Evolutionary conservation across 2,329 filamentous ascomycete genomes (phyloP), one percentile per base, ranked within the genome.

Genomic region (Curvularia spicifera): DNA sequence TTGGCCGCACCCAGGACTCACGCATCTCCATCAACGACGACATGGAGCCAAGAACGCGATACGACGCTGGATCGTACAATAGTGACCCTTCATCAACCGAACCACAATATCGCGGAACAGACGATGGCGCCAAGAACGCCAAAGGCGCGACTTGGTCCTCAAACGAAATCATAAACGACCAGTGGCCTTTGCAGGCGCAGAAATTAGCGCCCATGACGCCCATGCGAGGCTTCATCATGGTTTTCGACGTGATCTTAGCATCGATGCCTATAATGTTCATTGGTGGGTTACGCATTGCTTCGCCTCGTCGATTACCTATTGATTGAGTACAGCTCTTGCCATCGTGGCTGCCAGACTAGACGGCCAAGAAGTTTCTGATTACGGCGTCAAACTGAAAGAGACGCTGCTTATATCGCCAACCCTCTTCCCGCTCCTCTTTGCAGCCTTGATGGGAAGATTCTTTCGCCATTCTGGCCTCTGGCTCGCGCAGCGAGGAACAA

Each of bases 361-460:
- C 33, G 65, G 62, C 5, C 56, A 65, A 47, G 47, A 62, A 10
- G 53, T 68, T 0, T 61, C 63, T 2, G 18, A 54, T 1, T 67
- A 66, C 22, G 67, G 67, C 15, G 2, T 39, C 12, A 60, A 50
- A 22, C 24, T 57, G 15, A 51, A 48, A 44, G 43, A 53, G 24
- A 33, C 44, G 3, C 44, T 57, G 0, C 65, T 70, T 3, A 57
- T 70, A 6, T 71, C 66, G 4, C 71, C 71, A 3, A 74, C 71
- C 1, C 65, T 74, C 1, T 73, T 72, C 37, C 69, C 71, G 2
- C 48, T 74, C 5, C 65, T 73, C 2, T 74, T 71, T 35, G 71
- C 71, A 20, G 71, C 70, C 4, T 57, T 73, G 3, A 72, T 72
- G 71, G 70, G 70, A 12, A 52, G 69, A 12, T 70, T 66, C 33